Evolutionary conservation across 257 asterid species (phyloP).

Genomic region (Rehmannia glutinosa): DNA sequence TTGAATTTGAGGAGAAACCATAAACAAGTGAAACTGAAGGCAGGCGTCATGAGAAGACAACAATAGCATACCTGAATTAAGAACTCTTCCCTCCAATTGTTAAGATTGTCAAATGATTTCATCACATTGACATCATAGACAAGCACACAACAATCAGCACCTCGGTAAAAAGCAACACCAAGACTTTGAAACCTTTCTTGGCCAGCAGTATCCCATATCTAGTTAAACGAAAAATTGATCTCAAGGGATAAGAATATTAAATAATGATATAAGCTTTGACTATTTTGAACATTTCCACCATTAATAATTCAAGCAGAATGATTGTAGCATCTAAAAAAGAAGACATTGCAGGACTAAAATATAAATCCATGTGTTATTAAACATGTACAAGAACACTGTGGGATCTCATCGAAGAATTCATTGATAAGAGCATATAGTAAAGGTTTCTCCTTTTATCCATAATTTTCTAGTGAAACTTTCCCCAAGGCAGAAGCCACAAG

Average conservation of each 20-base stretch:
- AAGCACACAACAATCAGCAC: conserved; percentile 99
- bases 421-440: background rate
- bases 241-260: background rate
- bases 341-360: too few species aligned
- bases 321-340: background rate
- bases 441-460: background rate
- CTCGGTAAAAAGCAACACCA: conserved; percentile 98
- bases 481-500: background rate
- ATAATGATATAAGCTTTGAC: background rate
- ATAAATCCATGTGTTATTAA: background rate
- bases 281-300: background rate
- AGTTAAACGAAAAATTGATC: conserved; percentile 3
- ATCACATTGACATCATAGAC: conserved; percentile 89
- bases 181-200: conserved; percentile 99
- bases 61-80: conserved; percentile 69
- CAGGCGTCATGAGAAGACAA: background rate
- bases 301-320: background rate
- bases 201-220: conserved; percentile 99
- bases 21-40: background rate
- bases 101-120: conserved; percentile 93
- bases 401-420: background rate
- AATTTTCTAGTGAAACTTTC: too few species aligned
- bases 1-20: background rate
- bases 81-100: conserved; percentile 97
- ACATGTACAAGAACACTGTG: background rate